Evolutionary conservation across 2,329 filamentous ascomycete genomes (phyloP).

Genomic region (Curvularia verruculosa): DNA sequence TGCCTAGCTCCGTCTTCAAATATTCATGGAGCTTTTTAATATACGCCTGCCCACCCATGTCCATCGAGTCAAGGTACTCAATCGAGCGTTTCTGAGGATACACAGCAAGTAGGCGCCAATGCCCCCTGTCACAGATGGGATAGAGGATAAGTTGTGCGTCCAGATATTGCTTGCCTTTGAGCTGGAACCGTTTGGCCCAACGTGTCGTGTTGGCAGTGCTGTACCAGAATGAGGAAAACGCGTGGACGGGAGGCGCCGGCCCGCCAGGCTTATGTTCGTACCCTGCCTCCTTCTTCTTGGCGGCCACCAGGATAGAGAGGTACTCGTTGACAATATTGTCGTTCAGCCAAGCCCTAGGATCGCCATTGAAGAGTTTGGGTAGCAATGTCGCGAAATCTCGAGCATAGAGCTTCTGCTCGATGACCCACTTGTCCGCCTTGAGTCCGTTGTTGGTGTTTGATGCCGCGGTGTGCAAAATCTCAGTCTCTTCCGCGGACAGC

Average conservation of each 20-base stretch:
- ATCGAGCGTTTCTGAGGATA: conserved; percentile 65
- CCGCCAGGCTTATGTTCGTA: conserved; percentile 61
- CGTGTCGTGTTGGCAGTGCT: conserved; percentile 56
- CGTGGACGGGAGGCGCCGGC: conserved; percentile 64
- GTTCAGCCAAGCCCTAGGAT: conserved; percentile 70
- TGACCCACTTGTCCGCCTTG: conserved; percentile 19
- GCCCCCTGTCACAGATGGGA: conserved; percentile 66
- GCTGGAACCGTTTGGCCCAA: conserved; percentile 53
- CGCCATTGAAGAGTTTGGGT: conserved; percentile 39
- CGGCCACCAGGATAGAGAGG: conserved; percentile 65
- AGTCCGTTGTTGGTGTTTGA: conserved; percentile 23
- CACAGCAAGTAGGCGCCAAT: conserved; percentile 77
- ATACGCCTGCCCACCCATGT: conserved; percentile 47
- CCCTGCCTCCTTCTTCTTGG: conserved; percentile 63
- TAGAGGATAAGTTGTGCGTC: conserved; percentile 71
- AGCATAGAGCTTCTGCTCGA: conserved; percentile 52
- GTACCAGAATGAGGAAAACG: conserved; percentile 71
- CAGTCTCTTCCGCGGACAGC: conserved; percentile 23
- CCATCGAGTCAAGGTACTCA: conserved; percentile 73
- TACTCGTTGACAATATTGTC: conserved; percentile 76
- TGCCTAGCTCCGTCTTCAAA: conserved; percentile 64
- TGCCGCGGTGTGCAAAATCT: conserved; percentile 21
- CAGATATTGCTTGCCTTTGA: conserved; percentile 61
- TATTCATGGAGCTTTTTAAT: conserved; percentile 53
- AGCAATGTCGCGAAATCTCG: conserved; percentile 69